phyloP scores from a whole-genome alignment of 2,329 filamentous ascomycete species.

The Fusarium verticillioides region DNA sequence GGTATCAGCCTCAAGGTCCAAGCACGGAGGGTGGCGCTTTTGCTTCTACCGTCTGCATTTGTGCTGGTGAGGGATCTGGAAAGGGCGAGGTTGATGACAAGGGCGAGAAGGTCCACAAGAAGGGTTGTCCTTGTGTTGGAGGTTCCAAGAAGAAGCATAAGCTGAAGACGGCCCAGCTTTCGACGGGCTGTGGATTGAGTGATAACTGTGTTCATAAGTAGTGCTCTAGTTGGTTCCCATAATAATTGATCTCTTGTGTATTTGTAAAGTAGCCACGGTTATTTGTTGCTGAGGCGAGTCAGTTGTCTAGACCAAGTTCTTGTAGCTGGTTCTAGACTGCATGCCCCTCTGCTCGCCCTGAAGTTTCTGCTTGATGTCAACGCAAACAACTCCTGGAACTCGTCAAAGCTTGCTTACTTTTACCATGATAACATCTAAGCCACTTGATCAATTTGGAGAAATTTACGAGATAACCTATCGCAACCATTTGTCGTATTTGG shows the following conservation, averaged over 20 bases:
- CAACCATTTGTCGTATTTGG: neutral
- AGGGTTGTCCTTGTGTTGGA: neutral
- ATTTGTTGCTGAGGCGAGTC: no score
- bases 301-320: no score
- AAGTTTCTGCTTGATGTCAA: fast-evolving
- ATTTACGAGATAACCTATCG: neutral
- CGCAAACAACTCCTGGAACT: fast-evolving
- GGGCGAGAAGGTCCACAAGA: neutral
- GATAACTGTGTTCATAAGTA: neutral
- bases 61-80: neutral
- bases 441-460: no score
- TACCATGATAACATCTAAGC: no score
- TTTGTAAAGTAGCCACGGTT: fast-evolving
- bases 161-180: neutral
- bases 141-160: neutral
- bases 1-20: slow-evolving; percentile 1
- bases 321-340: no score
- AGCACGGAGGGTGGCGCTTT: neutral
- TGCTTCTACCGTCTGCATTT: neutral
- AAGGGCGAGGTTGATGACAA: neutral
- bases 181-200: neutral
- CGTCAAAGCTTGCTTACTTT: no score
- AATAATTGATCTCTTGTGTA: neutral
- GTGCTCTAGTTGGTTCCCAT: fast-evolving
- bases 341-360: fast-evolving